Base-by-base conservation (phyloP, 2,329 filamentous ascomycete genomes). In the Fusarium hainanense region DNA sequence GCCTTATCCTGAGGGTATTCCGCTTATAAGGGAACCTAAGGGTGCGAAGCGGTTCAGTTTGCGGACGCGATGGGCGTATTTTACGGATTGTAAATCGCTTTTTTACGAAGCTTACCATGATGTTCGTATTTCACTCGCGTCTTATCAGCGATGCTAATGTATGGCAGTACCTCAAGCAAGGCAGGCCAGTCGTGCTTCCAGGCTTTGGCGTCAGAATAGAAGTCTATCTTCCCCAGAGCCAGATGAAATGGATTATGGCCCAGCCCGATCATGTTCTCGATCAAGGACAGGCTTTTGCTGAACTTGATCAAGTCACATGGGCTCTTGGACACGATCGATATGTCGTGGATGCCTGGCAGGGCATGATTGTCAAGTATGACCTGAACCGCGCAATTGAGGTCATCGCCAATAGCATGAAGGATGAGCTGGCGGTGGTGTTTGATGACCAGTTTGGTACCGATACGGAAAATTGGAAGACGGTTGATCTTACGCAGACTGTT, bases 151-250 rank as follows among this genome's bases (percentile, higher is more conserved):
- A 1, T 6, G 7, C 18, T 50, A 14, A 30, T 32, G 3, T 6
- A 20, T 37, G 3, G 1, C 11, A 84, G 81, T 84, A 83, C 60
- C 73, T 76, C 25, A 84, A 84, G 48, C 77, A 78, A 18, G 81
- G 81, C n/a, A 76, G 77, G 34, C 72, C 81, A 0, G 82, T 84
- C 4, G 71, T 84, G 3, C 56, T 83, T 9, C 82, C 82, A 0
- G 79, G 80, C 7, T 72, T 82, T 9, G 80, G 78, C 4, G 75
- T 79, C 30, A 78, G 79, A 23, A 76, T 77, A 42, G 82, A 83
- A 62, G 69, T 84, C n/a, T 77, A 84, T 44, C 68, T 85, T n/a
- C 83, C 83, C 0, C 73, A 75, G 8, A 78, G 68, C 41, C 74
- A 78, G 2, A 74, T 84, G 75, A 75, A 77, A 34, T 84, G 82